These are phyloP conservation scores for Fusarium sp. DNA, from an alignment of 2,329 filamentous ascomycete species.

Conservation along the genomic window DNA sequence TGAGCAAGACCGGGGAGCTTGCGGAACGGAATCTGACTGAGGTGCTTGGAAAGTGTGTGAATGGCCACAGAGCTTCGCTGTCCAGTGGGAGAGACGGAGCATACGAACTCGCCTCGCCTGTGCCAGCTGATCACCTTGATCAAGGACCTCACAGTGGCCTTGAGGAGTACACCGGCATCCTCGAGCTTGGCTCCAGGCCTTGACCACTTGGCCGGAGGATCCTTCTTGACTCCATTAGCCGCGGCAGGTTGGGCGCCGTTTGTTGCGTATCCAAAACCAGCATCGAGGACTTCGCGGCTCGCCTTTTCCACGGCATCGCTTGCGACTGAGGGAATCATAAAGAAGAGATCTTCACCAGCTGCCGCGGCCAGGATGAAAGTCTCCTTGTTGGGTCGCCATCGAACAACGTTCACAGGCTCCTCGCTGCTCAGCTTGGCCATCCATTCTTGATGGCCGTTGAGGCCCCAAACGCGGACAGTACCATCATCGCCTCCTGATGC, in stretches of 20 bases:
- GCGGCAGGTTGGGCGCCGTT: conserved; percentile 68
- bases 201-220: conserved; percentile 83
- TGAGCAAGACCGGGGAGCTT: conserved; percentile 80
- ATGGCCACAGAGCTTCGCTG: conserved; percentile 87
- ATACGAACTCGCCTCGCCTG: conserved; percentile 91
- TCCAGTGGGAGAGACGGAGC: conserved; percentile 86
- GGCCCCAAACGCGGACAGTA: conserved; percentile 89
- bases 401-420: conserved; percentile 84
- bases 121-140: conserved; percentile 96
- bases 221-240: conserved; percentile 73
- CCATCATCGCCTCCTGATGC: conserved; percentile 96
- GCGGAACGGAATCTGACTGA: conserved; percentile 94
- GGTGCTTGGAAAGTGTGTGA: conserved; percentile 93
- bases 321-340: conserved; percentile 81
- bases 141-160: conserved; percentile 81
- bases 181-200: conserved; percentile 81
- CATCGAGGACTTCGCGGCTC: conserved; percentile 82
- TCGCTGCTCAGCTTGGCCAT: conserved; percentile 82
- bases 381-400: conserved; percentile 89
- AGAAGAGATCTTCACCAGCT: conserved; percentile 85
- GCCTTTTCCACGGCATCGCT: conserved; percentile 79
- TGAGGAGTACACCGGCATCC: conserved; percentile 82
- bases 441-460: conserved; percentile 92
- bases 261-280: conserved; percentile 93
- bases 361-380: conserved; percentile 85